Evolutionary conservation across 2,329 filamentous ascomycete species (phyloP).

Genomic region (Rutstroemia sp.): DNA sequence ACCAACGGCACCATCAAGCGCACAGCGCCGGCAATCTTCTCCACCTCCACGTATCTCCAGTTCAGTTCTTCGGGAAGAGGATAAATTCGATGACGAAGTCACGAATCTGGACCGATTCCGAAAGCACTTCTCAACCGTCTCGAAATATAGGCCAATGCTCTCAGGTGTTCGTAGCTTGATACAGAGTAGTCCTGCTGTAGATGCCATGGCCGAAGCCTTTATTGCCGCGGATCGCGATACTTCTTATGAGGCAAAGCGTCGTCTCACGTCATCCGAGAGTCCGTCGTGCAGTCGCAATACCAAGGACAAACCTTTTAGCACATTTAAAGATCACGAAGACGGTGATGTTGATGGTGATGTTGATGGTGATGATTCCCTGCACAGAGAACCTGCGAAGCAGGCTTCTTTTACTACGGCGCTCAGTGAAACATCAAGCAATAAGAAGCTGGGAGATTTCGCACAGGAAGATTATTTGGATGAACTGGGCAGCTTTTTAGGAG

Average conservation of each 20-base stretch:
- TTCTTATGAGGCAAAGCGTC: conserved; percentile 12
- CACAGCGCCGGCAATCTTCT: conserved; percentile 10
- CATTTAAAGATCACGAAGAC: neutral
- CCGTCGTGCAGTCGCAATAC: conserved; percentile 21
- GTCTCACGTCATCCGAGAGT: neutral
- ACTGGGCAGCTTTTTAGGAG: conserved; percentile 25
- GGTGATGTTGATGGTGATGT: neutral
- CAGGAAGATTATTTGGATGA: conserved; percentile 5
- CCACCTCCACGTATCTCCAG: conserved; percentile 16
- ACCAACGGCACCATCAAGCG: neutral
- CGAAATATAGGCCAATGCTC: conserved; percentile 14
- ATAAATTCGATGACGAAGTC: conserved; percentile 13
- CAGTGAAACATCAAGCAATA: conserved; percentile 28
- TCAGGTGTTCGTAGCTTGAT: conserved; percentile 9
- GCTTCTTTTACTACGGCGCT: conserved; percentile 26
- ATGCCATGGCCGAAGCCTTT: conserved; percentile 45
- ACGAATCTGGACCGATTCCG: conserved; percentile 12
- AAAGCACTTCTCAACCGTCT: conserved; percentile 16
- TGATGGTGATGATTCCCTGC: too few relatives aligned
- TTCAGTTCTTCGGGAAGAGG: conserved; percentile 10
- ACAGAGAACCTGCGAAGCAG: neutral
- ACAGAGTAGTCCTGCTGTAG: conserved; percentile 34
- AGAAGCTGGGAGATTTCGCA: neutral
- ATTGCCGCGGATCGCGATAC: conserved; percentile 35
- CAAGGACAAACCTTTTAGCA: neutral